These are phyloP conservation scores for Stipa capillata DNA, from an alignment of 176 grass and related monocot species.

Conservation along the genomic window DNA sequence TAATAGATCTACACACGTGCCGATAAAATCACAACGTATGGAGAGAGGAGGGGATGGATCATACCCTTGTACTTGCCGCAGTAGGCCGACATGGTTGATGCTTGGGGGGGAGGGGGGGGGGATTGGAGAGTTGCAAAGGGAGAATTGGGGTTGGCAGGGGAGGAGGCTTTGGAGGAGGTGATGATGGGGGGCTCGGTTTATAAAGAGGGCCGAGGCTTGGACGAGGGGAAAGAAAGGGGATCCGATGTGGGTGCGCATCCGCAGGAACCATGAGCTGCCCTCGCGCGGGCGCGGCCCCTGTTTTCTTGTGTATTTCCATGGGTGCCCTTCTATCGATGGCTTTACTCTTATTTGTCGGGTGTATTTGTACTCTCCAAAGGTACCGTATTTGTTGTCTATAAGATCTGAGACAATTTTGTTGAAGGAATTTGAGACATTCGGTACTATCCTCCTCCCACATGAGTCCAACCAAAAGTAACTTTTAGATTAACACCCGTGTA, in stretches of 20 bases:
- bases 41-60: neutral
- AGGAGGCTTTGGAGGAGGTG: neutral
- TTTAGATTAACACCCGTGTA: too few relatives aligned
- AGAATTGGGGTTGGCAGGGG: neutral
- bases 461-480: too few relatives aligned
- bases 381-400: too few relatives aligned
- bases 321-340: neutral
- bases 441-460: too few relatives aligned
- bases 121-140: neutral
- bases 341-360: too few relatives aligned
- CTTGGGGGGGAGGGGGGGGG: neutral
- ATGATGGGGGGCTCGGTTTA: neutral
- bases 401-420: too few relatives aligned
- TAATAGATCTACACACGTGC: conserved; percentile 19
- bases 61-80: conserved; percentile 78
- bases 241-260: conserved; percentile 28
- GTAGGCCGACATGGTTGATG: conserved; percentile 71
- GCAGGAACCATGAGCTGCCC: conserved; percentile 8
- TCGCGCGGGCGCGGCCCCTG: neutral
- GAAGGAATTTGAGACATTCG: too few relatives aligned
- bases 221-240: conserved; percentile 40
- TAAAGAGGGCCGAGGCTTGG: conserved; percentile 33
- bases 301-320: neutral
- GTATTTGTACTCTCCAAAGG: too few relatives aligned
- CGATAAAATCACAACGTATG: neutral